phyloP scores from a whole-genome alignment of 2,329 filamentous ascomycete genomes.

The Trichoderma atroviride region DNA sequence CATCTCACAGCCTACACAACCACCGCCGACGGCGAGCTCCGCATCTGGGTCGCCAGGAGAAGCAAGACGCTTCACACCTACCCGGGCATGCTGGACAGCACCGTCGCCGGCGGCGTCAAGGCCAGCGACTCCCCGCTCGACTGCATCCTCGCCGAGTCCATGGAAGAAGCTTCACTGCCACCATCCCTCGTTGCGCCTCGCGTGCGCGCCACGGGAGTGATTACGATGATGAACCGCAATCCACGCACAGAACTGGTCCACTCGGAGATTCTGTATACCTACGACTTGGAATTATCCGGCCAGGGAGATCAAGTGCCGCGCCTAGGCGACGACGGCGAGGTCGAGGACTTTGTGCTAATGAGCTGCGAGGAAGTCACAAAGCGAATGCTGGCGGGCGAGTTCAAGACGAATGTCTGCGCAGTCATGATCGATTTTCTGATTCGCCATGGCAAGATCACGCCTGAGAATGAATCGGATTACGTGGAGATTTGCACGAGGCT shows the following conservation, averaged over 20 bases:
- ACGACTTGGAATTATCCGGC: conserved; percentile 68
- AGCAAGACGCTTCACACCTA: conserved; percentile 71
- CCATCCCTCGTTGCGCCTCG: conserved; percentile 34
- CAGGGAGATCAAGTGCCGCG: conserved; percentile 59
- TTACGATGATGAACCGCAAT: conserved; percentile 42
- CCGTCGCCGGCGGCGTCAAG: conserved; percentile 76
- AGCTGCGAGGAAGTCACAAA: conserved; percentile 60
- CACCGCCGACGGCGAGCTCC: conserved; percentile 47
- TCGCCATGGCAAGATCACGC: conserved; percentile 71
- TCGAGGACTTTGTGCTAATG: conserved; percentile 73
- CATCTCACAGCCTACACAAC: conserved; percentile 66
- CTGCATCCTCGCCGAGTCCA: conserved; percentile 70
- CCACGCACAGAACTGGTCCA: conserved; percentile 37
- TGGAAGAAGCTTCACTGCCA: conserved; percentile 65
- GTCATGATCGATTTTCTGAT: conserved; percentile 83
- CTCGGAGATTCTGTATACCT: conserved; percentile 63
- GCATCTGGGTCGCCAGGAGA: conserved; percentile 73
- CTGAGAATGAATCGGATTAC: conserved; percentile 72
- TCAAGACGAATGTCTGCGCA: conserved; percentile 82
- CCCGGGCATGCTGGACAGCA: conserved; percentile 75
- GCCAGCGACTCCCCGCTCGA: conserved; percentile 66
- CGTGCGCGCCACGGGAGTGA: conserved; percentile 36
- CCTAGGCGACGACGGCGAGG: conserved; percentile 79
- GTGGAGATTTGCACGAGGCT: conserved; percentile 63
- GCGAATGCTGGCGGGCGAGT: conserved; percentile 67